Evolutionary conservation across 495 filamentous ascomycete genomes (phyloP).

Genomic region (Platismatia glauca): DNA sequence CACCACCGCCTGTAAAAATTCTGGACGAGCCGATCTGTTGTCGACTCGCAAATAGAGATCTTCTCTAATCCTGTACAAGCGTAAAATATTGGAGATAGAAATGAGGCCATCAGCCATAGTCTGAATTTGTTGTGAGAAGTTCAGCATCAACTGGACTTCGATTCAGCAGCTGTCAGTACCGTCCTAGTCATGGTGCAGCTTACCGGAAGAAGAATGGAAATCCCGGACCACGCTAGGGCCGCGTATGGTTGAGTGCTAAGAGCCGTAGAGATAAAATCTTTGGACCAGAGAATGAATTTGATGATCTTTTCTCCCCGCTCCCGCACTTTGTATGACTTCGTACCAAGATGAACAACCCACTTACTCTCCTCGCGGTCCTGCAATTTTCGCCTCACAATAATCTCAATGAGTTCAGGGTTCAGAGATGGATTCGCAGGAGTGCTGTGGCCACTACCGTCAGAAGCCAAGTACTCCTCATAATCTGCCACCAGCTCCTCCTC

Average conservation of each 20-base stretch:
- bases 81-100: slow-evolving; percentile 22
- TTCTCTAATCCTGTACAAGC: slow-evolving; percentile 19
- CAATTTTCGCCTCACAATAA: slow-evolving; percentile 14
- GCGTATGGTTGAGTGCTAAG: slow-evolving; percentile 29
- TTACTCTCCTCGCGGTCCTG: not conserved
- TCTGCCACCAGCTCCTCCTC: slow-evolving; percentile 15
- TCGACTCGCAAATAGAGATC: slow-evolving; percentile 8
- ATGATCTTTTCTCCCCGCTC: slow-evolving; percentile 26
- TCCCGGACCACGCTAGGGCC: slow-evolving; percentile 30
- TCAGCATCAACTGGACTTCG: slow-evolving; percentile 6
- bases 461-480: slow-evolving; percentile 13
- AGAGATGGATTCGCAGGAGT: not conserved
- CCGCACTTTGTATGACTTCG: slow-evolving; percentile 21
- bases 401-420: slow-evolving; percentile 3
- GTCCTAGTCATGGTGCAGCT: slow-evolving; percentile 3
- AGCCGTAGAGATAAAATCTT: slow-evolving; percentile 24
- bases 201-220: slow-evolving; percentile 29
- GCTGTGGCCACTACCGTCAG: not conserved
- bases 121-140: not conserved
- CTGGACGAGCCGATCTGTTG: slow-evolving; percentile 22
- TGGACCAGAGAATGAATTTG: slow-evolving; percentile 29
- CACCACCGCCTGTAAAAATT: slow-evolving; percentile 12
- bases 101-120: slow-evolving; percentile 9
- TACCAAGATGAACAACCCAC: slow-evolving; percentile 13
- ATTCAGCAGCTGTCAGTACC: slow-evolving; percentile 5